Conservation (phyloP, 2,329 filamentous ascomycete species). For the Bipolaris bicolor region DNA sequence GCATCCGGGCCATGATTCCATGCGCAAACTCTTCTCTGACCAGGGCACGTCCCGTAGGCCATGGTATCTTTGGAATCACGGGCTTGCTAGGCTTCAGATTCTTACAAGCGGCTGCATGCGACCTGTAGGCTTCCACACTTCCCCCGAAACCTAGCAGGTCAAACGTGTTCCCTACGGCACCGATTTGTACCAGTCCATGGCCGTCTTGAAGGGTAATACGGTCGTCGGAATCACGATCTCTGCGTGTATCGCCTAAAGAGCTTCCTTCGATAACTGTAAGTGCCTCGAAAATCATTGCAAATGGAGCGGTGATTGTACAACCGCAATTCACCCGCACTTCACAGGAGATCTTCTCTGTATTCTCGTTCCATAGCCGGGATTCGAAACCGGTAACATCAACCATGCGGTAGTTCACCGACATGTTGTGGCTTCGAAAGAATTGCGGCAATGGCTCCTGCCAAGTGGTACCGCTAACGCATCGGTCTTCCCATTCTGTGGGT, state of each 20-base stretch:
- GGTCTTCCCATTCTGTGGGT: constrained; percentile 7
- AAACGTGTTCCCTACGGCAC: constrained; percentile 11
- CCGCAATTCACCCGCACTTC: constrained; percentile 12
- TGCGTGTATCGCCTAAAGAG: constrained; percentile 2
- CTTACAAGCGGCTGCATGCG: neutral
- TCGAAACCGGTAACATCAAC: constrained; percentile 3
- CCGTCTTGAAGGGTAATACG: constrained; percentile 7
- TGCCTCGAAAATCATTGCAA: constrained; percentile 13
- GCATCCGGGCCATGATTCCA: constrained; percentile 17
- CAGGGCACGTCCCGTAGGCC: constrained; percentile 24
- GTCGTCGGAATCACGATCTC: neutral
- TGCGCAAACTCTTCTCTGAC: constrained; percentile 36
- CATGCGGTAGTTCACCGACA: constrained; percentile 13
- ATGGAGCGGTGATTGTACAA: constrained; percentile 5
- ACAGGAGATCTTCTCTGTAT: constrained; percentile 5
- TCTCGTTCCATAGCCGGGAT: constrained; percentile 6
- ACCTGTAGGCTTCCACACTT: constrained; percentile 6
- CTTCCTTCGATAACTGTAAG: constrained; percentile 9
- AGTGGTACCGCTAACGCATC: constrained; percentile 9
- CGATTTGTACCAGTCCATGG: constrained; percentile 7
- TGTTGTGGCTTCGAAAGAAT: constrained; percentile 6
- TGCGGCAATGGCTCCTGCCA: constrained; percentile 4
- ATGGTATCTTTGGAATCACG: neutral
- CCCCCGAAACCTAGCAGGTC: constrained; percentile 3
- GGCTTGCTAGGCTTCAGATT: neutral